Percentiles rank a stretch among this genome's conserved stretches.
Evolutionary conservation across 108 stramenopile species (phyloP).

Genomic region (Fistulifera solaris): DNA sequence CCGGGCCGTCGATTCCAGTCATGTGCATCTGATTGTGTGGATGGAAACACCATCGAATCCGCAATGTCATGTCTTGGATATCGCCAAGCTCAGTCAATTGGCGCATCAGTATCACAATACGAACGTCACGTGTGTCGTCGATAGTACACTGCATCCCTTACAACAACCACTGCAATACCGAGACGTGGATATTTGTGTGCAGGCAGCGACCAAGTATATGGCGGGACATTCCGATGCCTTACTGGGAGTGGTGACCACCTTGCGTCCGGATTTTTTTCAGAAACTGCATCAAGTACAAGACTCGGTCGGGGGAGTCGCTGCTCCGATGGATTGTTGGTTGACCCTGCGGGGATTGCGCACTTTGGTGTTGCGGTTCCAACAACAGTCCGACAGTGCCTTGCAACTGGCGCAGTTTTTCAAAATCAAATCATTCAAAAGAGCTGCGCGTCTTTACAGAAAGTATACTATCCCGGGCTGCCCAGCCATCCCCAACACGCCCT

Average conservation of each 20-base stretch:
- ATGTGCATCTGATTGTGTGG: constrained; percentile 61
- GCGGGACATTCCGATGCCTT: constrained; percentile 87
- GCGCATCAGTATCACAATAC: constrained; percentile 5
- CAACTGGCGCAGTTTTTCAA: constrained; percentile 37
- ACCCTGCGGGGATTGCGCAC: constrained; percentile 80
- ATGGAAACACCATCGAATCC: constrained; percentile 92
- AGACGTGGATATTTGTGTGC: constrained; percentile 72
- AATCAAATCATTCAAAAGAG: constrained; percentile 10
- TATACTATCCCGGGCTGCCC: constrained; percentile 86
- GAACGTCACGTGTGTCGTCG: constrained; percentile 60
- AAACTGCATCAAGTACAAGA: constrained; percentile 35
- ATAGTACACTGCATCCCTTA: constrained; percentile 80
- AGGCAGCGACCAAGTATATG: constrained; percentile 83
- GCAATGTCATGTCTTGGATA: constrained; percentile 62
- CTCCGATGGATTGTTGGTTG: constrained; percentile 80
- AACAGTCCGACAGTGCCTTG: constrained; percentile 57
- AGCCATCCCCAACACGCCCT: constrained; percentile 82
- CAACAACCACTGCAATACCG: constrained; percentile 52
- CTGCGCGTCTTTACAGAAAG: constrained; percentile 28
- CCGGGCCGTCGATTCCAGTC: neutral
- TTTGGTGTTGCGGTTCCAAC: constrained; percentile 62
- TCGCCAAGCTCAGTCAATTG: constrained; percentile 35
- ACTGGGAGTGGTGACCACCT: constrained; percentile 51
- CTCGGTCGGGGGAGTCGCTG: constrained; percentile 62
- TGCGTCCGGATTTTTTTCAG: constrained; percentile 11